Conservation (phyloP, 1,284 basidiomycete genomes). For the Sanghuangporus weigelae region DNA sequence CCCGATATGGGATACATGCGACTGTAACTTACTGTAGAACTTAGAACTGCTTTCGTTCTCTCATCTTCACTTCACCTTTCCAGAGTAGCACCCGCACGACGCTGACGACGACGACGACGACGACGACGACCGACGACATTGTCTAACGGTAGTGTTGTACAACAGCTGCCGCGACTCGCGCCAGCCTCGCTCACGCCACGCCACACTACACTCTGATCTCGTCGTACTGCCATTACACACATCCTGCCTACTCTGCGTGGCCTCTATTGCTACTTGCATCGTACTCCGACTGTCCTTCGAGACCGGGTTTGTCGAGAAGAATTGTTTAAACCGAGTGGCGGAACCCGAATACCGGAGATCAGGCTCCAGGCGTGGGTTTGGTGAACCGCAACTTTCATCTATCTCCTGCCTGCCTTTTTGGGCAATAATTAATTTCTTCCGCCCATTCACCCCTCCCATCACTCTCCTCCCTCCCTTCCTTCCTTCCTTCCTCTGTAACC, state of each 20-base stretch:
- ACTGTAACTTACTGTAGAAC: no score
- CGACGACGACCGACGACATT: no score
- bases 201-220: no score
- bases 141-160: no score
- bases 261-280: background rate
- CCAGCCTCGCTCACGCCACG: no score
- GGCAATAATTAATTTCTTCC: background rate
- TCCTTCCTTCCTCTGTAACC: background rate
- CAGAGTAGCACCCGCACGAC: no score
- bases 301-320: background rate
- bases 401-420: slow-evolving; percentile 3
- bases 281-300: background rate
- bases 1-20: background rate
- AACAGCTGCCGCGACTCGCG: no score
- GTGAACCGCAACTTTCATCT: background rate
- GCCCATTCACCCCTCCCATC: background rate
- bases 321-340: background rate
- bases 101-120: no score
- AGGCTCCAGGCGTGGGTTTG: background rate
- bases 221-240: no score
- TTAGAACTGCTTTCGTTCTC: background rate
- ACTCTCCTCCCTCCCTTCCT: background rate
- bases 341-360: background rate
- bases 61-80: background rate
- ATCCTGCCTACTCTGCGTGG: no score